Conservation (phyloP, 306 rosid species). For the Malus fusca region DNA sequence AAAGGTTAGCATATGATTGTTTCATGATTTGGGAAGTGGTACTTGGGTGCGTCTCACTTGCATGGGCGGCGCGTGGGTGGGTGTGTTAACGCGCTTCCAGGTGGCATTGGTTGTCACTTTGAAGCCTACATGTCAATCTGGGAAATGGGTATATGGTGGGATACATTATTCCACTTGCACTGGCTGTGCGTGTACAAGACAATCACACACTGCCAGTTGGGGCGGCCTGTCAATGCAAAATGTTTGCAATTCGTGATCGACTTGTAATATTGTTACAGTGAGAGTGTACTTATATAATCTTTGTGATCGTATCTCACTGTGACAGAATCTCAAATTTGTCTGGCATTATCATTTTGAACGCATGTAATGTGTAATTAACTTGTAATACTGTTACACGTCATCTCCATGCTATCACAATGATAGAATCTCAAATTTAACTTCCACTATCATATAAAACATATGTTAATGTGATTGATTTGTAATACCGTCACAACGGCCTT, state of each 20-base stretch:
- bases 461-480: fast-evolving
- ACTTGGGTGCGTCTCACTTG: neutral
- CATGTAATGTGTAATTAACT: too few species aligned
- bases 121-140: neutral
- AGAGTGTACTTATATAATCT: too few species aligned
- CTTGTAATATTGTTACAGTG: too few species aligned
- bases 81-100: neutral
- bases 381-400: too few species aligned
- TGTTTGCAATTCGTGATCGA: too few species aligned
- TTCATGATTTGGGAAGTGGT: neutral
- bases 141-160: neutral
- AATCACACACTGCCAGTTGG: neutral
- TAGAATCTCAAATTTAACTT: too few species aligned
- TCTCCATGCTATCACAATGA: too few species aligned
- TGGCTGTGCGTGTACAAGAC: neutral
- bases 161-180: neutral
- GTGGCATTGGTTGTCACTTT: neutral
- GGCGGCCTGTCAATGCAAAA: neutral
- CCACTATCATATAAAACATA: too few species aligned
- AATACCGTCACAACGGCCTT: too few species aligned
- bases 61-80: neutral
- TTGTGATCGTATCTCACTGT: too few species aligned
- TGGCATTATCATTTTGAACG: too few species aligned
- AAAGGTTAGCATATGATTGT: neutral
- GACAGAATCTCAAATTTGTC: too few species aligned